phyloP scores from a whole-genome alignment of 495 filamentous ascomycete genomes.

The Penicillium ucsense region DNA sequence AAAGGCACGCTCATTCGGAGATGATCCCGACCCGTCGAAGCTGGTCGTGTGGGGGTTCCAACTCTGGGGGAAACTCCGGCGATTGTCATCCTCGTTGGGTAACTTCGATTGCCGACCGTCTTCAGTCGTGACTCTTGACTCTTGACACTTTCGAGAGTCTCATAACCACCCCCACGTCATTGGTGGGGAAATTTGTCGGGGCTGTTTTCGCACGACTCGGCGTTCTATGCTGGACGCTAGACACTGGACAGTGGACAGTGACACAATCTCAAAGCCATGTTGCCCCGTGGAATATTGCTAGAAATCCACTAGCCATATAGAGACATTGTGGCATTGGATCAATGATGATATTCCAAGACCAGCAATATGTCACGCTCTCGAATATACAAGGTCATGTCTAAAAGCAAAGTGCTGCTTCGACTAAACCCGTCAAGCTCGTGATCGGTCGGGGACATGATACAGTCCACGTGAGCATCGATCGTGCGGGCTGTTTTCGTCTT shows the following conservation, averaged over 20 bases:
- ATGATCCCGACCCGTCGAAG: conserved; percentile 7
- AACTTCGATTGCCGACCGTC: conserved; percentile 26
- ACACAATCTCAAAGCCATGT: background rate
- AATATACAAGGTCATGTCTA: too few species aligned
- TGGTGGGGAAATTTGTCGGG: conserved; percentile 18
- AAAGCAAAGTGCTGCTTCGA: background rate
- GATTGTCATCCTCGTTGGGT: conserved; percentile 17
- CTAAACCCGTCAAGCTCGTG: background rate
- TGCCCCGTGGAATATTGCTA: background rate
- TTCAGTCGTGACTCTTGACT: background rate
- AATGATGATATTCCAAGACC: too few species aligned
- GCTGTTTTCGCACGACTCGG: conserved; percentile 3
- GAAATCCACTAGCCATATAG: background rate
- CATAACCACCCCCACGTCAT: conserved; percentile 13
- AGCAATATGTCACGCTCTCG: too few species aligned
- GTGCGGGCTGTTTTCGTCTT: background rate
- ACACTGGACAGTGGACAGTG: background rate
- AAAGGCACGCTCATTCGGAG: conserved; percentile 6
- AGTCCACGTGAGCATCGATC: conserved; percentile 17
- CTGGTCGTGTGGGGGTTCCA: conserved; percentile 6
- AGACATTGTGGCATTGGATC: too few species aligned
- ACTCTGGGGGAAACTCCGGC: conserved; percentile 18
- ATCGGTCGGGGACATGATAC: background rate
- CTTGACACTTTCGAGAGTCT: background rate
- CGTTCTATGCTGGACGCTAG: background rate